Evolutionary conservation across 768 basidiomycete species (phyloP).

Genomic region (Pisolithus albus): DNA sequence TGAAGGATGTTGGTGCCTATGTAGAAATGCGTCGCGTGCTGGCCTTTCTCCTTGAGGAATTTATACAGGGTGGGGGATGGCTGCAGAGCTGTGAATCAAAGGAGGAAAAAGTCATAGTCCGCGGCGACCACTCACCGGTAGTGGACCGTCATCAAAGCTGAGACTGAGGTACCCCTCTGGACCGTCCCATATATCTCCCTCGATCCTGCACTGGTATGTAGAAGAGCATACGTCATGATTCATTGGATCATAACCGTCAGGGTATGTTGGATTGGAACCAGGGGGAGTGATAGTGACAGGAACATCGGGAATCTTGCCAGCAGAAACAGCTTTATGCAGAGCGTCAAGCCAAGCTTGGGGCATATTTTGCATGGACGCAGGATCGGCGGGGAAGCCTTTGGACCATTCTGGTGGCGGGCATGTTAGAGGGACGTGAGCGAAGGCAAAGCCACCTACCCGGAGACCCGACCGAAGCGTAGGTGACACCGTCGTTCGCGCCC

Average conservation of each 20-base stretch:
- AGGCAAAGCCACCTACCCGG: constrained; percentile 35
- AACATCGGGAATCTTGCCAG: constrained; percentile 69
- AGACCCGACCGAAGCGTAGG: constrained; percentile 54
- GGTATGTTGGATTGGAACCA: constrained; percentile 32
- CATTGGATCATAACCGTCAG: constrained; percentile 32
- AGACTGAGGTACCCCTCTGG: constrained; percentile 61
- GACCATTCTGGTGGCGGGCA: constrained; percentile 47
- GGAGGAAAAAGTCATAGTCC: background rate
- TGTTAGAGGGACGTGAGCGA: background rate
- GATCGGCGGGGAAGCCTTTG: constrained; percentile 47
- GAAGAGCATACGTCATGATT: constrained; percentile 65
- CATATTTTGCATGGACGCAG: constrained; percentile 43
- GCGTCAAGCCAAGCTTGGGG: constrained; percentile 71
- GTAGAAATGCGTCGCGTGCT: constrained; percentile 81
- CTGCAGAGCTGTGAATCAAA: constrained; percentile 20
- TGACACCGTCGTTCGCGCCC: constrained; percentile 34
- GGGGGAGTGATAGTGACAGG: constrained; percentile 32
- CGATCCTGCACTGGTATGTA: constrained; percentile 57
- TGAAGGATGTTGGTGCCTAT: constrained; percentile 73
- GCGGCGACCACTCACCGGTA: constrained; percentile 29
- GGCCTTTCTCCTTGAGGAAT: constrained; percentile 60
- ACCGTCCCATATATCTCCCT: constrained; percentile 69
- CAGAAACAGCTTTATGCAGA: constrained; percentile 54
- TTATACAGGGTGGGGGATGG: constrained; percentile 45
- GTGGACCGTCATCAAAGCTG: constrained; percentile 80